Base-by-base conservation (phyloP, 169 alveolate genomes). In the Eimeria brunetti region DNA sequence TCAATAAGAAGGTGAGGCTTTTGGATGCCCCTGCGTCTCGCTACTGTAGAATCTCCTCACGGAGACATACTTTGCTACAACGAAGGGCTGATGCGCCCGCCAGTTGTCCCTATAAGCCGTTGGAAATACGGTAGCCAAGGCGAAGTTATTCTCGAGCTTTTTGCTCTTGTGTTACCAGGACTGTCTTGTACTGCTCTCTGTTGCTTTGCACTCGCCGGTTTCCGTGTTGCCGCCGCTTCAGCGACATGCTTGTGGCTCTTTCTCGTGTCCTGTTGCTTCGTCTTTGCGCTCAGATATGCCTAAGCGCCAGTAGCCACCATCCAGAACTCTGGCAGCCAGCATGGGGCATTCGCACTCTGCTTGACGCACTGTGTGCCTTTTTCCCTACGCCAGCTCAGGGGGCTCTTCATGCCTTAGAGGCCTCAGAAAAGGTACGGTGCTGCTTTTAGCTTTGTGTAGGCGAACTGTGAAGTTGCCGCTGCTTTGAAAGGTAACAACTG, bases 251-350 rank as follows among this genome's bases (percentile, higher is more conserved):
- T 7, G 80, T 5, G 49, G 80, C 51, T 36, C n/a, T 36, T 11
- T 36, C 27, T 7, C 62, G 38, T 76, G 86, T 76, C 8, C 38
- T 46, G 86, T 22, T 56, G 14, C 5, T 30, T n/a, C 24, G n/a
- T 33, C 24, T 27, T 51, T 81, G 51, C 62, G 71, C 69, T 4
- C 92, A 95, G 96, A 97, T 98, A 49, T 98, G 99, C 83, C 89
- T 98, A 58, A 97, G 99, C 56, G 98, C 98, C 18, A 89, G 95
- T 83, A 96, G 97, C 81, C 98, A 96, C 89, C 99, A 98, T 69
- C 99, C 99, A 22, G 99, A 98, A 94, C 98, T 97, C 80, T 98
- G 99, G 99, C 98, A 98, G 90, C 99, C 99, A 24, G 98, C 99
- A 53, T 98, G 99, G 99, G 98, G 98, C 58, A 97, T 98, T 85